Base-by-base conservation (phyloP, 129 eudicot species). In the Chrysanthemum seticuspe region DNA sequence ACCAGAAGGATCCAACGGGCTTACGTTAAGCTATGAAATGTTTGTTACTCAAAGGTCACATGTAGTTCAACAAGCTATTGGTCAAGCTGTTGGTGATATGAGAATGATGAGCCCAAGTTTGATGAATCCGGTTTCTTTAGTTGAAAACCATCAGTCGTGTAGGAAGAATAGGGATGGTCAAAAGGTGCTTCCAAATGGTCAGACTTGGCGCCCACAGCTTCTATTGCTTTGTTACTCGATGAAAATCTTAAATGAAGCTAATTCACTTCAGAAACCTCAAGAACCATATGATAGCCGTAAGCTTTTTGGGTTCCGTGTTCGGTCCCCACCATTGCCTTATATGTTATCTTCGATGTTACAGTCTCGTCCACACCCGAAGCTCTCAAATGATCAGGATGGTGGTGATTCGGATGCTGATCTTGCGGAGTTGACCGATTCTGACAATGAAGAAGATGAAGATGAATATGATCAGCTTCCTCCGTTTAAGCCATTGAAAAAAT, bases 381-480 rank as follows among this genome's bases (percentile, higher is more conserved):
- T 95, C 48, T 61, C 97, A 2, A 45, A 88, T n/a, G 99, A 95
- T 14, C 97, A 90, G 77, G 97, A 95, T 51, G 85, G 71, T 18
- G 95, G 67, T 62, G 98, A 93, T 82, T 95, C 99, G 9, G 97
- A 95, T 71, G 76, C 88, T 59, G 99, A 95, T 74, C 78, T 91
- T 78, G 97, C 80, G 9, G 99, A 90, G 31, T 76, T 84, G 15
- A 88, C 90, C 1, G 99, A 91, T 70, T 81, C 91, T 19, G 99
- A 95, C 50, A 74, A 65, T 3, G 97, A 91, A 48, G 96, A 85
- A 44, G 94, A 83, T 51, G 93, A 81, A 83, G 97, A 88, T 27
- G 99, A 95, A 79, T 95, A 90, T 50, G 99, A 95, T 65, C 91
- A 95, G 87, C 99, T 95, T 14, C 99, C 99, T 2, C 96, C 99